Evolutionary conservation across 768 basidiomycete species (phyloP), one percentile per base, ranked within the genome.

Genomic region (Zangia roseola): DNA sequence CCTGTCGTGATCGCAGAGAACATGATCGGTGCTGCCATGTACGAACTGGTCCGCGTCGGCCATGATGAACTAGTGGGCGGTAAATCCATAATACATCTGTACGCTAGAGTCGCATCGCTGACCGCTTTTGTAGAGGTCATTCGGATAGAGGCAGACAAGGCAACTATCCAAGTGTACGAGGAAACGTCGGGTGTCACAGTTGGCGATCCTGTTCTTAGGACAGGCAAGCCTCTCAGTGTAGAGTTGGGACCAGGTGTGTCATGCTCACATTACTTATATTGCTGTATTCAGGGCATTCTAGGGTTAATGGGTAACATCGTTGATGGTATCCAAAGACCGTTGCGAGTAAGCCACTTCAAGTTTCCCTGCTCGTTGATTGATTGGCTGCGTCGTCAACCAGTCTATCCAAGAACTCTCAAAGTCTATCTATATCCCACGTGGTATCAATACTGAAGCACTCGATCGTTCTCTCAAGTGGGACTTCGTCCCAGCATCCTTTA

Each of bases 231-330:
- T 25, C 81, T 99, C 47, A 93, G 91, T 67, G 97, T 98, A 50
- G 97, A 99, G 69, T 80, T 99, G 34, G 97, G 97, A 28, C 97
- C 97, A 63, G 95, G 94, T 93, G 63, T 48, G 79, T 68, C 39
- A 39, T 10, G 31, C 10, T 8, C 28, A 21, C 38, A 23, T 44
- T 39, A 16, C 6, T 44, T 17, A 12, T 9, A 10, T 10, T 38
- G 21, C 34, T 14, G 8, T 52, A 45, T 42, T 53, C 36, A 57
- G 45, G 14, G 14, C 31, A 10, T 23, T 37, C 2, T 50, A 97
- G 95, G 97, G 59, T 74, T 99, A 50, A 98, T 99, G 97, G 86
- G 85, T n/a, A 98, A 99, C 69, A 99, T 99, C 62, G 93, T 95
- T 59, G 94, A 97, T 72, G 94, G 94, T 60, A 94, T 95, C 64